Percentiles rank a stretch among this genome's conserved stretches.
These are phyloP conservation scores for Moringa oleifera DNA, from an alignment of 345 rosid species.

Conservation along the genomic window DNA sequence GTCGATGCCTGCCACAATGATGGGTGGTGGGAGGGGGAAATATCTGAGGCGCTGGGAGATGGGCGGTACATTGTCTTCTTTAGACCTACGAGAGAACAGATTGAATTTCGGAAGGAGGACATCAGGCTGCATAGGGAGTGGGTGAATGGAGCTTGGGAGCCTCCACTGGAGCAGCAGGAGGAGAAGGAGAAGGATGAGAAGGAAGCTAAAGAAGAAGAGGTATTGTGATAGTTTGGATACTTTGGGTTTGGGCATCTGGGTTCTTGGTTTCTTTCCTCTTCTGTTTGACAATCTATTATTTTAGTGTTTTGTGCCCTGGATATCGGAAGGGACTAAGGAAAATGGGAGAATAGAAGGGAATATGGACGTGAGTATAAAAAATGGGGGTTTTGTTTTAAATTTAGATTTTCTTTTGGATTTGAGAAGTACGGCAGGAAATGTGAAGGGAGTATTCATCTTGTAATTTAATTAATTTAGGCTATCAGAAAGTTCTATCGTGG, in stretches of 20 bases:
- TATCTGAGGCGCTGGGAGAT: constrained; percentile 42
- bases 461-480: background rate
- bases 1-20: constrained; percentile 69
- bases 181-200: constrained; percentile 17
- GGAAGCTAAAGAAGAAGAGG: constrained; percentile 22
- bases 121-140: constrained; percentile 72
- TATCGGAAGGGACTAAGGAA: background rate
- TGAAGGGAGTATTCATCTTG: background rate
- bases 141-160: constrained; percentile 60
- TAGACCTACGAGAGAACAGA: constrained; percentile 48
- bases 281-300: too few species aligned
- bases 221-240: constrained; percentile 6
- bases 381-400: background rate
- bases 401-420: background rate
- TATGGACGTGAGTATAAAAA: background rate
- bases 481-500: background rate
- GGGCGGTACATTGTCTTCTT: constrained; percentile 62
- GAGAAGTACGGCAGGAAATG: background rate
- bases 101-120: constrained; percentile 35
- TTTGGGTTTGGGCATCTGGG: constrained; percentile 1
- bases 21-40: constrained; percentile 94
- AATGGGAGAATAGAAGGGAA: background rate
- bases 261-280: constrained; percentile 8
- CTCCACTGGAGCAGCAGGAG: constrained; percentile 37
- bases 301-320: background rate